Evolutionary conservation across 345 rosid species (phyloP).

Genomic region (Psidium friedrichsthalianum): DNA sequence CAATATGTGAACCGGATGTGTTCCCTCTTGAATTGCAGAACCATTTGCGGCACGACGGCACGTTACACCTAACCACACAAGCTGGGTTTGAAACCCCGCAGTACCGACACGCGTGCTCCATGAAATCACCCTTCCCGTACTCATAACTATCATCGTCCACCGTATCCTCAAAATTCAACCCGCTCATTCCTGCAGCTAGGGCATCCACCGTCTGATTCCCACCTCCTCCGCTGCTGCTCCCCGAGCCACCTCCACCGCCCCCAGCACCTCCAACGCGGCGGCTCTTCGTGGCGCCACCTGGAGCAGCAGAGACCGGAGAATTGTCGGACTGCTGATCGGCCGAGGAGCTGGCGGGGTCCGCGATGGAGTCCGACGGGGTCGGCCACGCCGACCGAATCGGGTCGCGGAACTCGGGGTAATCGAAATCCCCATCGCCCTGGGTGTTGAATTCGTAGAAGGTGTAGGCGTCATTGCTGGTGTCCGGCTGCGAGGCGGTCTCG

Average conservation of each 20-base stretch:
- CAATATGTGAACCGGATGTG: slow-evolving; percentile 98
- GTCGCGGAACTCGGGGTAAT: slow-evolving; percentile 73
- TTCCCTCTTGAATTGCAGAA: slow-evolving; percentile 98
- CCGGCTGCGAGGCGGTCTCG: slow-evolving; percentile 97
- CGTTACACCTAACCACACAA: slow-evolving; percentile 95
- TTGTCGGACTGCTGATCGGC: slow-evolving; percentile 17
- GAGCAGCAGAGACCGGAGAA: slow-evolving; percentile 47
- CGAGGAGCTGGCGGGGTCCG: slow-evolving; percentile 36
- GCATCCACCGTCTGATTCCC: slow-evolving; percentile 48
- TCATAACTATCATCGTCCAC: slow-evolving; percentile 77
- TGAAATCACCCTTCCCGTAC: slow-evolving; percentile 69
- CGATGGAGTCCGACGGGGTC: slow-evolving; percentile 79
- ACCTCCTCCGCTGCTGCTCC: slow-evolving; percentile 14
- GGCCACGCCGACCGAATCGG: slow-evolving; percentile 56
- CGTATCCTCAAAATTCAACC: slow-evolving; percentile 89
- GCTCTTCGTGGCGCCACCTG: slow-evolving; percentile 21
- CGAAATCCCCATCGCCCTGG: slow-evolving; percentile 95
- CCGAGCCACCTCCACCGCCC: slow-evolving; percentile 16
- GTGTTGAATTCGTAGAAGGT: slow-evolving; percentile 93
- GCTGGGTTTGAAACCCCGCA: slow-evolving; percentile 98
- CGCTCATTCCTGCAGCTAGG: slow-evolving; percentile 61
- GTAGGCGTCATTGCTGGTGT: slow-evolving; percentile 73
- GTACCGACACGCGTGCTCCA: slow-evolving; percentile 91
- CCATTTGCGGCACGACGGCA: slow-evolving; percentile 98
- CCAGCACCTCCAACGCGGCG: background rate